Evolutionary conservation across 2,329 filamentous ascomycete species (phyloP).

Genomic region (Sporothrix brunneoviolacea): DNA sequence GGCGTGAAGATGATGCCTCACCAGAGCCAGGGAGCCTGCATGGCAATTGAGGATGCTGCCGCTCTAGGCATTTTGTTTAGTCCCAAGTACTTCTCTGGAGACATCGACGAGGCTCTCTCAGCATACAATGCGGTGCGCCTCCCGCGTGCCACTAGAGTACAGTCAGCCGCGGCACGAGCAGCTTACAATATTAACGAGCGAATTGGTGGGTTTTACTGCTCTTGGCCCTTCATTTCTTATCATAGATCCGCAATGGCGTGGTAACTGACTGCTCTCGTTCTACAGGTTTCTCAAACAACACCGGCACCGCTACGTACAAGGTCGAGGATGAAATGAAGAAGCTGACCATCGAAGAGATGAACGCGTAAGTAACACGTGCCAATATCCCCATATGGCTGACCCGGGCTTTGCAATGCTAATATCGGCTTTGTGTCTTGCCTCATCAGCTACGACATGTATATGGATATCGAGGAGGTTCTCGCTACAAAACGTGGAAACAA

Average conservation of each 20-base stretch:
- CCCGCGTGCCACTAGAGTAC: conserved; percentile 49
- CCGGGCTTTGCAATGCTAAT: background rate
- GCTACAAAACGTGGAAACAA: conserved; percentile 29
- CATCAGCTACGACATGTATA: conserved; percentile 51
- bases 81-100: conserved; percentile 37
- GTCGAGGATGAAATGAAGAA: conserved; percentile 56
- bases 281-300: conserved; percentile 60
- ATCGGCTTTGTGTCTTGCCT: background rate
- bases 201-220: conserved; percentile 45
- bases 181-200: conserved; percentile 57
- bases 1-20: conserved; percentile 30
- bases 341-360: conserved; percentile 65
- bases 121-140: conserved; percentile 48
- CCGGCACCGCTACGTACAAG: conserved; percentile 48
- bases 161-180: conserved; percentile 50
- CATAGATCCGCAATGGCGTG: background rate
- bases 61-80: conserved; percentile 57
- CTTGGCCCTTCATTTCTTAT: too few species aligned
- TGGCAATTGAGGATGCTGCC: conserved; percentile 61
- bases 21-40: conserved; percentile 62
- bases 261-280: too few species aligned
- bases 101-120: conserved; percentile 40
- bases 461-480: conserved; percentile 43
- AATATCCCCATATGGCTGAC: too few species aligned
- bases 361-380: conserved; percentile 38